Conservation (phyloP, 176 grass and related monocot genomes). For the Oropetium thomaeum region DNA sequence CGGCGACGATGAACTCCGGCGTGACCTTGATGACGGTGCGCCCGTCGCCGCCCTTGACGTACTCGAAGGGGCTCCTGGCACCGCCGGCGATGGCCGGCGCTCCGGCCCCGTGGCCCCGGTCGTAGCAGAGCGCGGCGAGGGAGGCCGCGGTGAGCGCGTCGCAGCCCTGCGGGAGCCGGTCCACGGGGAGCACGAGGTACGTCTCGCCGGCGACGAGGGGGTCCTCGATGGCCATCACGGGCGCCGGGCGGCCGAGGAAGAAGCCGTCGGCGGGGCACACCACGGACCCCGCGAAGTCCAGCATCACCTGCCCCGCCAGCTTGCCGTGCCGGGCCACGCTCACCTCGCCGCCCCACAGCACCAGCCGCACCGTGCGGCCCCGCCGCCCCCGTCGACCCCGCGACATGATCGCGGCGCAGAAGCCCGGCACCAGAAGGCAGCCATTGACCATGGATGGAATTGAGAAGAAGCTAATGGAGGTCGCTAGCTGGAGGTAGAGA, state of each 20-base stretch:
- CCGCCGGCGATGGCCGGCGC: conserved; percentile 27
- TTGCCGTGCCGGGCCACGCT: conserved; percentile 14
- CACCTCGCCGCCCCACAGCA: conserved; percentile 66
- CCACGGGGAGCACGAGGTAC: conserved; percentile 81
- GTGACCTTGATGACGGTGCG: conserved; percentile 66
- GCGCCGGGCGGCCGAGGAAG: conserved; percentile 58
- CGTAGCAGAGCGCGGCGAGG: conserved; percentile 50
- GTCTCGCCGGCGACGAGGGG: conserved; percentile 43
- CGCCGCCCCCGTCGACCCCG: neutral
- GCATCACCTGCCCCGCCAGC: conserved; percentile 65
- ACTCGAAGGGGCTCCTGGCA: conserved; percentile 57
- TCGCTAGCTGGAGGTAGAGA: neutral
- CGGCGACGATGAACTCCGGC: conserved; percentile 59
- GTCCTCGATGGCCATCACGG: conserved; percentile 67
- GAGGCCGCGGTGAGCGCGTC: conserved; percentile 45
- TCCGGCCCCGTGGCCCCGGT: neutral
- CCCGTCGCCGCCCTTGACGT: conserved; percentile 59
- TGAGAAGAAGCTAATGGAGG: neutral
- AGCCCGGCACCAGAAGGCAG: neutral
- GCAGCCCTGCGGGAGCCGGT: conserved; percentile 52
- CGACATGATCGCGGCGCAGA: neutral
- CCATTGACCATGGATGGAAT: neutral
- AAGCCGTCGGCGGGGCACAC: conserved; percentile 73
- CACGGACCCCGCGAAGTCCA: conserved; percentile 47
- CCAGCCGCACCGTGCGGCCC: conserved; percentile 35